Percentiles rank a stretch among this genome's conserved stretches.
Evolutionary conservation across 371 early-diverging fungal genomes (phyloP).

Genomic region (Apophysomyces sp.): DNA sequence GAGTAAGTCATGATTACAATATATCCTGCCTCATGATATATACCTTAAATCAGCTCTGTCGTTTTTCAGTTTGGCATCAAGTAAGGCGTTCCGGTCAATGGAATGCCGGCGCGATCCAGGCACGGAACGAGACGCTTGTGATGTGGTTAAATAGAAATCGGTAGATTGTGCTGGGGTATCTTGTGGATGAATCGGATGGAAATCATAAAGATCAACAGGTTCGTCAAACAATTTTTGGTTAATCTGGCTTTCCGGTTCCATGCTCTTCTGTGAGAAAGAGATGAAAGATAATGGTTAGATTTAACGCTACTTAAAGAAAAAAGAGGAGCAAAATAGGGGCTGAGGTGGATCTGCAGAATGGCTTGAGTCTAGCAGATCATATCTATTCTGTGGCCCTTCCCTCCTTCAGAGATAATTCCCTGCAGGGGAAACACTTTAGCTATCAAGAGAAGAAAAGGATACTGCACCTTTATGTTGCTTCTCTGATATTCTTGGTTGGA

Average conservation of each 20-base stretch:
- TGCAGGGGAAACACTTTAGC: background rate
- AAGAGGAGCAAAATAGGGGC: constrained; percentile 4
- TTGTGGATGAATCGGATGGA: background rate
- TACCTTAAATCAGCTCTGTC: constrained; percentile 12
- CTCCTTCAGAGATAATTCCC: background rate
- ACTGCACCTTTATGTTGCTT: constrained; percentile 1
- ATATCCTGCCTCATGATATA: background rate
- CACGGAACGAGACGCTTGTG: constrained; percentile 27
- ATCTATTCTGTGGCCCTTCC: background rate
- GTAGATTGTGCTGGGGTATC: constrained; percentile 1
- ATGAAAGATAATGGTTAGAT: background rate
- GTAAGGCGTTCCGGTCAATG: constrained; percentile 16
- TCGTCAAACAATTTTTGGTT: background rate
- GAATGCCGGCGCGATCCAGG: constrained; percentile 43
- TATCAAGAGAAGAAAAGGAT: constrained; percentile 2
- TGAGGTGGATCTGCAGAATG: background rate
- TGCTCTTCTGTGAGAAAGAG: background rate
- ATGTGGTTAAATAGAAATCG: constrained; percentile 7
- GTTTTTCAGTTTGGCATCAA: constrained; percentile 15
- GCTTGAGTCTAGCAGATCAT: background rate
- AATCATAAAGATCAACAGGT: background rate
- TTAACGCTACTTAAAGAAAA: background rate
- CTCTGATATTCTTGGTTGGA: background rate
- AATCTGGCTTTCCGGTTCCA: background rate
- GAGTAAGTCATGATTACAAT: background rate